phyloP scores from a whole-genome alignment of 495 filamentous ascomycete genomes.

The Neurospora sp. region DNA sequence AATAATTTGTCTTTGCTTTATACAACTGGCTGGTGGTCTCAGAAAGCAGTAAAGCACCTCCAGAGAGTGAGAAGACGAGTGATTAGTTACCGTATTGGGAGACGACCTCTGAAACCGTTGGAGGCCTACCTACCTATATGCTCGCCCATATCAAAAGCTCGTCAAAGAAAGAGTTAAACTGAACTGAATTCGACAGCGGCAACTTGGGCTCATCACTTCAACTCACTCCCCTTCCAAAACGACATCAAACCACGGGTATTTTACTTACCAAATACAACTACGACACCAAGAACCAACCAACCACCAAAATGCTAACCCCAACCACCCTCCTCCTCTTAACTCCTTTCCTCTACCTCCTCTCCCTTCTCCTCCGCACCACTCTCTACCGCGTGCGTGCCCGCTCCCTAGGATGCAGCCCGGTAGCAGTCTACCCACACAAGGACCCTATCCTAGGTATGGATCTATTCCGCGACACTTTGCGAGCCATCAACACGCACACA shows the following conservation, averaged over 20 bases:
- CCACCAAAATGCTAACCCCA: neutral
- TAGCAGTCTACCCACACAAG: conserved; percentile 24
- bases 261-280: neutral
- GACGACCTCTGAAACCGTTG: neutral
- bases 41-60: neutral
- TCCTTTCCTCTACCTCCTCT: conserved; percentile 2
- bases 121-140: neutral
- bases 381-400: conserved; percentile 1
- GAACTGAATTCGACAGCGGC: neutral
- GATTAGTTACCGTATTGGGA: neutral
- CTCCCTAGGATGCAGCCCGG: conserved; percentile 10
- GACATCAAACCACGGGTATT: neutral
- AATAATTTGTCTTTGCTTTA: neutral
- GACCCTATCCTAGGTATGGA: conserved; percentile 36
- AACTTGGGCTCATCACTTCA: neutral
- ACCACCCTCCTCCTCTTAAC: neutral
- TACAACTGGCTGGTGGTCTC: neutral
- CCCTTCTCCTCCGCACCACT: conserved; percentile 1
- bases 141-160: neutral
- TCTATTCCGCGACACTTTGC: conserved; percentile 18
- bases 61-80: neutral
- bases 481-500: conserved; percentile 15
- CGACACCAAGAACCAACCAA: neutral
- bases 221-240: neutral
- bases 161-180: neutral